Conservation (phyloP, 257 asterid genomes). For the Gentiana macrophylla region DNA sequence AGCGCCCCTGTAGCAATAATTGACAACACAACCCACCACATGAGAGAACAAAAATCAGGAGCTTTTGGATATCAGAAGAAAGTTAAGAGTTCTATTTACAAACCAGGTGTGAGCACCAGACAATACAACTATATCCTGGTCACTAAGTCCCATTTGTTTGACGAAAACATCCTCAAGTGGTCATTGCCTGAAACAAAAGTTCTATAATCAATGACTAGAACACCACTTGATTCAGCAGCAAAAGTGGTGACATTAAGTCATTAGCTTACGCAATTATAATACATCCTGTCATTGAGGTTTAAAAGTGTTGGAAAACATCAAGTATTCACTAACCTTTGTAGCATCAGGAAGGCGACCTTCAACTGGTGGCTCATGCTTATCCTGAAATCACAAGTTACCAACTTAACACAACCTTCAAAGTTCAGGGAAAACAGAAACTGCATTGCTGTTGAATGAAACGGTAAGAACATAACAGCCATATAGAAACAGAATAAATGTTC, state of each 20-base stretch:
- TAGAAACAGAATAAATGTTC: too few species aligned
- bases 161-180: constrained; percentile 77
- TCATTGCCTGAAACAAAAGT: constrained; percentile 40
- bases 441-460: too few species aligned
- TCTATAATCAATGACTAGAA: background rate
- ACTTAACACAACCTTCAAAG: background rate
- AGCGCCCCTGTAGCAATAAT: constrained; percentile 41
- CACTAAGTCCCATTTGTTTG: constrained; percentile 82
- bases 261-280: background rate
- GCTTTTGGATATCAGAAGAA: background rate
- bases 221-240: background rate
- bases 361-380: constrained; percentile 51
- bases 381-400: constrained; percentile 27
- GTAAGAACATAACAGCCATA: background rate
- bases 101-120: constrained; percentile 97
- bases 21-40: background rate
- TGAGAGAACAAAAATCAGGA: background rate
- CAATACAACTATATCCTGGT: constrained; percentile 69
- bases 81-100: constrained; percentile 9
- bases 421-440: background rate
- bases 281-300: background rate
- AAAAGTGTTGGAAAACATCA: background rate
- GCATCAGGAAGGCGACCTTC: constrained; percentile 96
- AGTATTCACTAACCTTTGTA: constrained; percentile 42
- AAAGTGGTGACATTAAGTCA: background rate